Base-by-base conservation (phyloP, 495 filamentous ascomycete genomes). In the Pyronema omphalodes region DNA sequence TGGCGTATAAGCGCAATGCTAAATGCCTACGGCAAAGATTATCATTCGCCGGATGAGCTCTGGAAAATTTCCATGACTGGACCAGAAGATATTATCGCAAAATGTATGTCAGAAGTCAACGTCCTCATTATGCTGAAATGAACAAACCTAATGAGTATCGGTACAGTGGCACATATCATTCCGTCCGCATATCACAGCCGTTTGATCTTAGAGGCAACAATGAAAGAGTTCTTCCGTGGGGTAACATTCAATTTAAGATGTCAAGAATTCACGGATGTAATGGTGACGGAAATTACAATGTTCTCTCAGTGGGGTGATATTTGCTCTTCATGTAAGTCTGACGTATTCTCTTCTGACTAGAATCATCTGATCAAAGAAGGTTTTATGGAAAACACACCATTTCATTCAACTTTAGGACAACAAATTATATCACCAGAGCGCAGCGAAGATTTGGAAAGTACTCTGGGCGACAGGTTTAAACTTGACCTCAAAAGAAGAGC, bases 21-120 rank as follows among this genome's bases (percentile, higher is more conserved):
- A 29, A 29, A 29, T 29, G 23, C 23, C 23, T 29, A 29, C 23
- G 23, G 23, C 23, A 29, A 29, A 5, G 23, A 29, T 29, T 29
- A 29, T 29, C 5, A 5, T 29, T 29, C 23, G 5, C 23, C 23
- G 23, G 23, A 29, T 29, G 23, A 29, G 23, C 23, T 29, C 23
- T 2, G 1, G 23, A 5, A 29, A 5, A 29, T 29, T 29, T 0
- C 0, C 0, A 35, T 6, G 17, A 29, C 23, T 2, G 53, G 53
- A 3, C 53, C 53, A 7, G 53, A 55, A 29, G 53, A 55, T 55
- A 9, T 51, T n/a, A 37, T 55, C 9, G 53, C 18, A 35, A 51
- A 55, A 14, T 37, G 53, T 55, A 17, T n/a, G 53, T 46, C n/a
- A 29, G 5, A 29, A 29, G 1, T 29, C 5, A 29, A 29, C 5